These are phyloP conservation scores for Trypanosoma cruzi DNA, from an alignment of 208 protist genomes.

Conservation along the genomic window DNA sequence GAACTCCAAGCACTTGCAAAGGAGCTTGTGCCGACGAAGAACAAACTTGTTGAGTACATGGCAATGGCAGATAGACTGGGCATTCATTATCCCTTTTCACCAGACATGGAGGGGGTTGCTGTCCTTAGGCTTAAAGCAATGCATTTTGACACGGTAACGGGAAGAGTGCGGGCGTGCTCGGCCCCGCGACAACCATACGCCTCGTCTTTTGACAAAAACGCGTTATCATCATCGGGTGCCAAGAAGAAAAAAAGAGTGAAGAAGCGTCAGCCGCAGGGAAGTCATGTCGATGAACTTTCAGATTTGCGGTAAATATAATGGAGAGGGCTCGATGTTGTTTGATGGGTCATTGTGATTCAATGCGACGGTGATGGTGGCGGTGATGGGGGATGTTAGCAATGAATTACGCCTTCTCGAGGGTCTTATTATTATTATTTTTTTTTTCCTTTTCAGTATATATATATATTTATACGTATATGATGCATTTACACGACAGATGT, in stretches of 20 bases:
- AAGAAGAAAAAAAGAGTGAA: constrained; percentile 4
- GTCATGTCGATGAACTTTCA: background rate
- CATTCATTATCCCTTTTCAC: constrained; percentile 79
- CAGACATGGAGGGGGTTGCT: constrained; percentile 58
- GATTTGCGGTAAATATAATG: background rate
- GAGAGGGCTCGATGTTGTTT: background rate
- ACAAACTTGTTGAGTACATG: constrained; percentile 89
- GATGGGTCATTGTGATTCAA: background rate
- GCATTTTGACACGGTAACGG: constrained; percentile 27
- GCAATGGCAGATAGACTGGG: constrained; percentile 82
- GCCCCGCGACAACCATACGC: constrained; percentile 3
- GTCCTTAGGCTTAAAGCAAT: constrained; percentile 65
- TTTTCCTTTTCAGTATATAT: constrained; percentile 12
- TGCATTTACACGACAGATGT: background rate
- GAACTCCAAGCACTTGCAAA: constrained; percentile 59
- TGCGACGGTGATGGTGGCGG: background rate
- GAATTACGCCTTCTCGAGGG: background rate
- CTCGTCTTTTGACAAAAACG: background rate
- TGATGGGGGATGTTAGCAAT: background rate
- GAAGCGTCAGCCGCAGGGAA: background rate
- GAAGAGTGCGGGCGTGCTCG: constrained; percentile 28
- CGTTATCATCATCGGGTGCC: background rate
- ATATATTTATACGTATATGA: constrained; percentile 1
- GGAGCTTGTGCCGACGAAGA: constrained; percentile 82
- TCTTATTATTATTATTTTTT: constrained; percentile 7